A percentile compares a stretch with the other conserved stretches of the same genome.
phyloP scores from a whole-genome alignment of 2,329 filamentous ascomycete species.

The Penicillium sp. region DNA sequence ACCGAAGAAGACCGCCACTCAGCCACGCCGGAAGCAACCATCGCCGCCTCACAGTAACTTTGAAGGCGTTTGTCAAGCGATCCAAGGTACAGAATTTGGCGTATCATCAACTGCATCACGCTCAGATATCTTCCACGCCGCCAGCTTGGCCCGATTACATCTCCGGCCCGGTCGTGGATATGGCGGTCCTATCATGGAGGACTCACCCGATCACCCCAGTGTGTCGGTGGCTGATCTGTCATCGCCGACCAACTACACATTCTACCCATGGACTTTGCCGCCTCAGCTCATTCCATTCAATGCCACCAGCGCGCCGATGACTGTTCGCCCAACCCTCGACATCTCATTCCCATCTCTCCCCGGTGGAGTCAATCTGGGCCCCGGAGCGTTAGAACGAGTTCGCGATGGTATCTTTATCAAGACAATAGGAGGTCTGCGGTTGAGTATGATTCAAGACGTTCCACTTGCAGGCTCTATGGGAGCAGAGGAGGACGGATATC shows the following conservation, averaged over 20 bases:
- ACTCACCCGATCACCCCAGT: slow-evolving; percentile 54
- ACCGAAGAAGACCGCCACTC: slow-evolving; percentile 50
- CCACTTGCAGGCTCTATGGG: slow-evolving; percentile 25
- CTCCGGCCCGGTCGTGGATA: slow-evolving; percentile 62
- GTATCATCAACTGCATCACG: slow-evolving; percentile 78
- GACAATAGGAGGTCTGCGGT: slow-evolving; percentile 57
- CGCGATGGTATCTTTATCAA: slow-evolving; percentile 60
- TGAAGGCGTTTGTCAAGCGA: slow-evolving; percentile 63
- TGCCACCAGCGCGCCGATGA: slow-evolving; percentile 72
- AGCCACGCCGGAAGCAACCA: slow-evolving; percentile 10
- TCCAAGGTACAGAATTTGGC: slow-evolving; percentile 62
- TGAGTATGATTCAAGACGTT: slow-evolving; percentile 50
- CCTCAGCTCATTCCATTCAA: slow-evolving; percentile 69
- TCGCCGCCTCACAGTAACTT: slow-evolving; percentile 9
- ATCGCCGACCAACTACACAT: slow-evolving; percentile 73
- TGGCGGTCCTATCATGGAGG: slow-evolving; percentile 54
- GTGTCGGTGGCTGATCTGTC: slow-evolving; percentile 54
- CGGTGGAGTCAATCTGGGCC: slow-evolving; percentile 45
- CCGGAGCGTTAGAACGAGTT: slow-evolving; percentile 55
- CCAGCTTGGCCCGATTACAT: slow-evolving; percentile 78
- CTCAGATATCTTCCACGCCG: slow-evolving; percentile 81
- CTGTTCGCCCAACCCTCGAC: slow-evolving; percentile 68
- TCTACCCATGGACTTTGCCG: slow-evolving; percentile 92
- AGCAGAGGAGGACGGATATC: slow-evolving; percentile 37
- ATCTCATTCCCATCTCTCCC: slow-evolving; percentile 62